phyloP scores from a whole-genome alignment of 2,329 filamentous ascomycete species.

The Fusarium ambrosium region DNA sequence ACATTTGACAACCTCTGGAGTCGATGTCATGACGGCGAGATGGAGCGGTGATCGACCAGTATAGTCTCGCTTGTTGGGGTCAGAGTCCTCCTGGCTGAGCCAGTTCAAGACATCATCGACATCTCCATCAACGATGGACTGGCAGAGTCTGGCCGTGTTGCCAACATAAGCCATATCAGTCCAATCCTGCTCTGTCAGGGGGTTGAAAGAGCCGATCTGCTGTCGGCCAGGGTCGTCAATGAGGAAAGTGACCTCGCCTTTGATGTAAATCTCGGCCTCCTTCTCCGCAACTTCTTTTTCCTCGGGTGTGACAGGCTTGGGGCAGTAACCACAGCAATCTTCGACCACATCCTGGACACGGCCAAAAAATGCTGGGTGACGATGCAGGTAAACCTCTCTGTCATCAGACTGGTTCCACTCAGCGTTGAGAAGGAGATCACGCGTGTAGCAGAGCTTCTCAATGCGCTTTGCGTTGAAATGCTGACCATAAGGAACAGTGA shows the following conservation, averaged over 20 bases:
- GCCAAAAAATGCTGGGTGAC: constrained; percentile 89
- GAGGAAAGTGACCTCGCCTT: constrained; percentile 79
- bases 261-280: constrained; percentile 82
- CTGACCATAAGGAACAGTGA: constrained; percentile 77
- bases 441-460: constrained; percentile 84
- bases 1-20: constrained; percentile 76
- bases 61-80: constrained; percentile 81
- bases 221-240: constrained; percentile 87
- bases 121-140: constrained; percentile 84
- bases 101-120: constrained; percentile 78
- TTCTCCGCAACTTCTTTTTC: constrained; percentile 79
- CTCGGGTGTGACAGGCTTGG: constrained; percentile 75
- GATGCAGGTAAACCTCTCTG: constrained; percentile 81
- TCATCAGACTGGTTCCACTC: constrained; percentile 87
- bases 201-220: constrained; percentile 79
- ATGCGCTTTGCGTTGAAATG: constrained; percentile 77
- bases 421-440: constrained; percentile 85
- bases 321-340: constrained; percentile 88
- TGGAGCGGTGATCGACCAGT: constrained; percentile 85
- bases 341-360: constrained; percentile 79
- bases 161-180: constrained; percentile 92
- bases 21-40: constrained; percentile 78
- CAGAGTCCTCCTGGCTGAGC: constrained; percentile 74
- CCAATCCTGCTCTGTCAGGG: constrained; percentile 86
- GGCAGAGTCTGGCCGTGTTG: constrained; percentile 81